Percentiles rank a stretch among this genome's conserved stretches.
Conservation (phyloP, 2,329 filamentous ascomycete species). For the Neoascochyta sp. region DNA sequence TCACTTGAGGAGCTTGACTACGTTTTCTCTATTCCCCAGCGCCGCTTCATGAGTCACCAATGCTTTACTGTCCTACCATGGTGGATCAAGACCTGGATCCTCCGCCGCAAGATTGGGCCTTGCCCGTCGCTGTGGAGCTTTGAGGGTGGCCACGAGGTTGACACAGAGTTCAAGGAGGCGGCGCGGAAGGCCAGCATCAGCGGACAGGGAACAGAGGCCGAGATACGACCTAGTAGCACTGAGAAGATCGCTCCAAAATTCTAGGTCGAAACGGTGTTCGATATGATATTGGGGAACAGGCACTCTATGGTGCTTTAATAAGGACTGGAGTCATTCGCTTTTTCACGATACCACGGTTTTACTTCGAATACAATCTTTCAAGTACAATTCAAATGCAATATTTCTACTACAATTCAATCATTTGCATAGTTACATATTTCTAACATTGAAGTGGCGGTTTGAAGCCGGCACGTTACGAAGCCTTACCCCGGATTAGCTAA, state of each 20-base stretch:
- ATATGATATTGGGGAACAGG: no score
- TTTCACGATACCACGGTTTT: no score
- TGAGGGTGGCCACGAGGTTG: constrained; percentile 12
- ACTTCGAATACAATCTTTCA: no score
- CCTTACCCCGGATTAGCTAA: no score
- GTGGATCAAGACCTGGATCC: constrained; percentile 43
- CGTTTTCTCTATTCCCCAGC: constrained; percentile 40
- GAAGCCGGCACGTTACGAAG: no score
- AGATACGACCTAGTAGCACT: constrained; percentile 5
- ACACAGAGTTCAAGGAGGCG: constrained; percentile 10
- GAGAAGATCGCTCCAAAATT: constrained; percentile 7
- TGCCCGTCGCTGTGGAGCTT: constrained; percentile 17
- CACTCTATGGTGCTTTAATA: no score
- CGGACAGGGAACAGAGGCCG: constrained; percentile 4
- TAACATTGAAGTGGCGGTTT: no score
- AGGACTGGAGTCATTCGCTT: no score
- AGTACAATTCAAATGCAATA: no score
- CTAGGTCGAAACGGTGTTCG: no score
- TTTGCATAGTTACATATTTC: no score
- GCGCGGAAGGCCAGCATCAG: constrained; percentile 14
- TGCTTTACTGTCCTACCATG: constrained; percentile 41
- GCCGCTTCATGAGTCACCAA: constrained; percentile 39
- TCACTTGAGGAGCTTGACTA: constrained; percentile 33
- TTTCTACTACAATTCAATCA: no score
- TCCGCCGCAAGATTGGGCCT: constrained; percentile 29